Evolutionary conservation across 768 basidiomycete species (phyloP).

Genomic region (Mycena pura): DNA sequence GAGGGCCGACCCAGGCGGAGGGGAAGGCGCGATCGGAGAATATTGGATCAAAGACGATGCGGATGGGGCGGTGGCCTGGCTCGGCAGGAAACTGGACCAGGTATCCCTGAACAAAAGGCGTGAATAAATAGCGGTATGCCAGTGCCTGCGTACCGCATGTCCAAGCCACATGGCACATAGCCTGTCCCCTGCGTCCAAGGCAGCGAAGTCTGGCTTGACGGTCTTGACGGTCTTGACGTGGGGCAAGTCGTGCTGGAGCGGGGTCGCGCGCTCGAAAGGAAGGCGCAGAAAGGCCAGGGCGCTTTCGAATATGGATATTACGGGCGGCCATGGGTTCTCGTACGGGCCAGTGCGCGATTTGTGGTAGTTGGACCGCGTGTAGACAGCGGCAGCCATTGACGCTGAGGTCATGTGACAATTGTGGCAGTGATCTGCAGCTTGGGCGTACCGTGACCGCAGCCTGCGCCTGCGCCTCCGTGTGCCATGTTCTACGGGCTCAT

Average conservation of each 20-base stretch:
- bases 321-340: slow-evolving; percentile 27
- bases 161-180: slow-evolving; percentile 44
- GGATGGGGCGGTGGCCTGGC: slow-evolving; percentile 28
- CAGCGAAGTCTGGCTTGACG: slow-evolving; percentile 16
- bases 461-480: too few species aligned
- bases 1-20: slow-evolving; percentile 37
- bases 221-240: slow-evolving; percentile 25
- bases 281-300: slow-evolving; percentile 19
- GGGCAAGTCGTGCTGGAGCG: slow-evolving; percentile 18
- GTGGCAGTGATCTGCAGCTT: too few species aligned
- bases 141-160: slow-evolving; percentile 38
- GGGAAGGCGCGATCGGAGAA: slow-evolving; percentile 43
- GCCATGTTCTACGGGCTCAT: too few species aligned
- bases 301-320: slow-evolving; percentile 23
- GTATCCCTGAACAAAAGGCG: slow-evolving; percentile 28
- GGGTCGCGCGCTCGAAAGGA: slow-evolving; percentile 20
- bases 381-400: too few species aligned
- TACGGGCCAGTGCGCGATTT: slow-evolving; percentile 11
- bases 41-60: slow-evolving; percentile 50
- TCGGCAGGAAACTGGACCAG: slow-evolving; percentile 35
- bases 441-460: too few species aligned
- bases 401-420: too few species aligned
- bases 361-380: slow-evolving; percentile 15
- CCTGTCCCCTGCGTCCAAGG: slow-evolving; percentile 15
- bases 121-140: neutral